phyloP scores from a whole-genome alignment of 306 rosid species.

The Mucuna pruriens region DNA sequence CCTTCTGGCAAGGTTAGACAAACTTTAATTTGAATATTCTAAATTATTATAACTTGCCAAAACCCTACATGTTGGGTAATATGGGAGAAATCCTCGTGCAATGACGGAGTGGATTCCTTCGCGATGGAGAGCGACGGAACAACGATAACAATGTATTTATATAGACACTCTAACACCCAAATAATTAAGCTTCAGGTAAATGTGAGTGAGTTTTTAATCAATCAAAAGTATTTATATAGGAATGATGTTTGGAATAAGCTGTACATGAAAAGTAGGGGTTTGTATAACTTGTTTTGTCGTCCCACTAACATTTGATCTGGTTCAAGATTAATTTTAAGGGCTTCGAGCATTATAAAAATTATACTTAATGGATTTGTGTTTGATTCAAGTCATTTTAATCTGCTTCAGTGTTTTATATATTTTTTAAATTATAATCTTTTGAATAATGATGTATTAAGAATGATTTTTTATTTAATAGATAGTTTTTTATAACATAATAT shows the following conservation, averaged over 20 bases:
- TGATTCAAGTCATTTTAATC: too few relatives aligned
- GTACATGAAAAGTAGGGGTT: not conserved
- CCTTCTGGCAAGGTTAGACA: not conserved
- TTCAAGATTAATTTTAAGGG: too few relatives aligned
- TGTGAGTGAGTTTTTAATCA: not conserved
- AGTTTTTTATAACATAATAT: too few relatives aligned
- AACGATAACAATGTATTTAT: not conserved
- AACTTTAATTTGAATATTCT: not conserved
- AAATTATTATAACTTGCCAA: not conserved
- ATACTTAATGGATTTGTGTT: too few relatives aligned
- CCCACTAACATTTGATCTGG: too few relatives aligned
- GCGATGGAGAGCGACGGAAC: not conserved
- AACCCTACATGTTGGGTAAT: conserved; percentile 10
- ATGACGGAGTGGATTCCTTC: not conserved
- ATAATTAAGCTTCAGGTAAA: not conserved
- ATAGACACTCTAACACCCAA: not conserved
- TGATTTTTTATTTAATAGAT: too few relatives aligned
- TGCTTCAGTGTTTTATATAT: too few relatives aligned
- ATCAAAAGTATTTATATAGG: not conserved
- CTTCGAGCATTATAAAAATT: too few relatives aligned
- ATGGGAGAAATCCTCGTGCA: not conserved
- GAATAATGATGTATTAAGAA: too few relatives aligned
- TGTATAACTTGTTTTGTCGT: too few relatives aligned
- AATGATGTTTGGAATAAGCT: not conserved
- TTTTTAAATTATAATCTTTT: too few relatives aligned